phyloP scores from a whole-genome alignment of 2,329 filamentous ascomycete species.

The Geosmithia morbida region DNA sequence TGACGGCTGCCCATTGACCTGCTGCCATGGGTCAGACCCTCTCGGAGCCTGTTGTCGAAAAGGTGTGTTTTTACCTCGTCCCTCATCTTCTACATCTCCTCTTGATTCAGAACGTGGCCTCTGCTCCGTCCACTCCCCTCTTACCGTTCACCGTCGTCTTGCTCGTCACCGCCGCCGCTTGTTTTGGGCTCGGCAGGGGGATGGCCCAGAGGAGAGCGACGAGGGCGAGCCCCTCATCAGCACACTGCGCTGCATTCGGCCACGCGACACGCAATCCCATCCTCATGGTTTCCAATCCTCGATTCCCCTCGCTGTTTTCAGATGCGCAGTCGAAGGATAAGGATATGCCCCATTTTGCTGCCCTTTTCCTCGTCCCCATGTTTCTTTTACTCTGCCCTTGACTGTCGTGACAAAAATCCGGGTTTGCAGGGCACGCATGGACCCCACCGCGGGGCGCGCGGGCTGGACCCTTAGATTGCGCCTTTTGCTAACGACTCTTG shows the following conservation, averaged over 20 bases:
- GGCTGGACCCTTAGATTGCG: not conserved
- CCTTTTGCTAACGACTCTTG: conserved; percentile 10
- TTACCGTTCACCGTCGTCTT: not conserved
- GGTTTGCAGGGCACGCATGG: not conserved
- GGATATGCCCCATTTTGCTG: not conserved
- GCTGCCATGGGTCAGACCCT: conserved; percentile 89
- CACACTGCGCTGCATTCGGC: not conserved
- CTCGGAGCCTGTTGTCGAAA: conserved; percentile 96
- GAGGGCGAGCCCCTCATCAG: not conserved
- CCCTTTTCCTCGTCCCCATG: not conserved
- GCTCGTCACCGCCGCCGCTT: not conserved
- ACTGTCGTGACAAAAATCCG: not conserved
- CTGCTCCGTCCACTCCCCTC: not conserved
- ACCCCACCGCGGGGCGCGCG: not conserved
- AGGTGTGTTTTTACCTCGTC: conserved; percentile 44
- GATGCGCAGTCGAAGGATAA: not conserved
- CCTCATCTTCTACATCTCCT: not conserved
- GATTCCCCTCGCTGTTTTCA: not conserved
- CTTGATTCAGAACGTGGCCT: not conserved
- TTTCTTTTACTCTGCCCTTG: not conserved
- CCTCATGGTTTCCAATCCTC: not conserved
- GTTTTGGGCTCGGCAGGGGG: not conserved
- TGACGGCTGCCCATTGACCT: conserved; percentile 10
- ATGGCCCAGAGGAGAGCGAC: not conserved
- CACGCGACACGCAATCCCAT: not conserved